Evolutionary conservation across 805 yeast species (phyloP), one percentile per base, ranked within the genome.

Genomic region (Candida peoriensis): DNA sequence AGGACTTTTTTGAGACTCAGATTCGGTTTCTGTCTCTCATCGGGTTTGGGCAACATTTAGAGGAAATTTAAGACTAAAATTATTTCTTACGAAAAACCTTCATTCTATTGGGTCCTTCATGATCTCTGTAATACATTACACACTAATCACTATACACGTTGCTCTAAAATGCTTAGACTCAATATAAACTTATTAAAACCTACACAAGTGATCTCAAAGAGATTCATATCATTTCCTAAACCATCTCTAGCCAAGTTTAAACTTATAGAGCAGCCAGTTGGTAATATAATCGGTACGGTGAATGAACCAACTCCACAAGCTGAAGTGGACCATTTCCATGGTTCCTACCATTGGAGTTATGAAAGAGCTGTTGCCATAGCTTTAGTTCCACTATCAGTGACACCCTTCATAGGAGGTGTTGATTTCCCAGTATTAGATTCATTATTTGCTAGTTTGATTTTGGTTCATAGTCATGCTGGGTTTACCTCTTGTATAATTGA

Each of bases 401-500:
- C 79, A 7, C 89, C 93, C 3, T 69, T 81, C 36, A 57, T 76
- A 17, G 64, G 78, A 6, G 44, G 54, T 4, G 58, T 69, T 11
- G 64, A 78, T n/a, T 56, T 66, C 28, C 77, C 79, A 1, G 34
- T 70, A 6, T 39, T 76, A 3, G 93, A 83, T 58, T 63, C 83
- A 4, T 44, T 75, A 2, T 58, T 82, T 50, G 63, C 78, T 12
- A 63, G 77, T 3, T 58, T 76, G 11, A 52, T 81, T 31, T 60
- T 83, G 44, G 68, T 72, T 52, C 93, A 84, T 57, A 69, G 78
- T 37, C 75, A 73, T 56, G 75, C 76, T 32, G 94, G 93, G 3
- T 77, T 82, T 66, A 78, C 76, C 52, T 68, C 85, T 28, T 81
- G 93, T 67, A 83, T 84, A 48, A 72, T 73, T 37, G 93, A 84